phyloP scores from a whole-genome alignment of 768 basidiomycete genomes.

The Daedaleopsis nitida region DNA sequence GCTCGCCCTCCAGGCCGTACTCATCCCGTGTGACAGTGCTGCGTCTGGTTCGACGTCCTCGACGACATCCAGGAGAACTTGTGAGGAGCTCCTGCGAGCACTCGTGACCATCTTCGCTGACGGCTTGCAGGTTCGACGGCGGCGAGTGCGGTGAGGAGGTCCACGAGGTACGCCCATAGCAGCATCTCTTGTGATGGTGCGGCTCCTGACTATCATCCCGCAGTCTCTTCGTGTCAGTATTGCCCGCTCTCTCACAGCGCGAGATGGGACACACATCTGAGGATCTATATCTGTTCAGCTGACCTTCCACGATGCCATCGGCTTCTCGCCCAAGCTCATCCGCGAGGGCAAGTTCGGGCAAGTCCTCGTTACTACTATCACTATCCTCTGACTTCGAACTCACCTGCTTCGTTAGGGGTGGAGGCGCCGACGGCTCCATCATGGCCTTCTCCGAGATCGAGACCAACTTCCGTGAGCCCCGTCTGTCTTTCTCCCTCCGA shows the following conservation, averaged over 20 bases:
- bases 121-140: conserved; percentile 6
- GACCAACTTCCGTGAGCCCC: conserved; percentile 22
- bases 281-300: conserved; percentile 10
- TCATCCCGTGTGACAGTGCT: conserved; percentile 2
- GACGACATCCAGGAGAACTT: conserved; percentile 20
- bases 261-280: background rate
- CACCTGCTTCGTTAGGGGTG: conserved; percentile 6
- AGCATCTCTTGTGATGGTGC: background rate
- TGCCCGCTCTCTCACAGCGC: background rate
- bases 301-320: conserved; percentile 32
- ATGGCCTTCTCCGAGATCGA: conserved; percentile 46
- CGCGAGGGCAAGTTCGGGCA: conserved; percentile 18
- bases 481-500: background rate
- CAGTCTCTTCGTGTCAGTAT: conserved; percentile 4
- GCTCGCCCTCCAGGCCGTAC: too few relatives aligned
- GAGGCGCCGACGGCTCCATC: conserved; percentile 46
- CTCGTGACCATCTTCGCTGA: background rate
- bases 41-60: conserved; percentile 21
- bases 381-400: background rate
- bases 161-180: conserved; percentile 7
- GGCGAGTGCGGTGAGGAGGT: conserved; percentile 17
- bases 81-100: background rate
- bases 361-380: background rate
- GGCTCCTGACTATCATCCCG: background rate
- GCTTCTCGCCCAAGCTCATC: conserved; percentile 19